A percentile compares a stretch with the other conserved stretches of the same genome.
These are phyloP conservation scores for Diaporthe longicolla DNA, from an alignment of 2,329 filamentous ascomycete species.

Conservation along the genomic window DNA sequence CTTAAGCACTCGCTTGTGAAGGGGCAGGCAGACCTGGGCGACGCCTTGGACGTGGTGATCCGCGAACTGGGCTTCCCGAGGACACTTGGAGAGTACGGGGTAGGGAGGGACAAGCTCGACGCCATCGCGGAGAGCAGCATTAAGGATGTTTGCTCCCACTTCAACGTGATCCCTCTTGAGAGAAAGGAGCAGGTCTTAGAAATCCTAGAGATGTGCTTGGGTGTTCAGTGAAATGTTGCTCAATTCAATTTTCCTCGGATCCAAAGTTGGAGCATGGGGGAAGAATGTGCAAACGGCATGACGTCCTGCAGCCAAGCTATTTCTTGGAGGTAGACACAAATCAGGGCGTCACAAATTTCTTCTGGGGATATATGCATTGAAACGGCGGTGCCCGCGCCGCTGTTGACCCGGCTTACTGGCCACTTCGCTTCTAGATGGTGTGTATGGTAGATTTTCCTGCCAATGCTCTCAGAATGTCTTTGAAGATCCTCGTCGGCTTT, in stretches of 20 bases:
- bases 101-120: conserved; percentile 62
- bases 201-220: conserved; percentile 58
- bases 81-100: conserved; percentile 60
- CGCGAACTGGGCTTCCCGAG: conserved; percentile 64
- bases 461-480: neutral
- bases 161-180: conserved; percentile 61
- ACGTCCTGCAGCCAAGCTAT: neutral
- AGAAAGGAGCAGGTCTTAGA: conserved; percentile 62
- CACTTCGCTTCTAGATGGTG: neutral
- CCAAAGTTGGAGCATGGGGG: neutral
- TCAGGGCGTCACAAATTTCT: too few species aligned
- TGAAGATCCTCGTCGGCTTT: neutral
- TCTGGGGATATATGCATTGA: too few species aligned
- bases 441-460: neutral
- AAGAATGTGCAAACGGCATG: conserved; percentile 49
- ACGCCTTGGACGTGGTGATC: conserved; percentile 63
- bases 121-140: conserved; percentile 60
- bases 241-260: too few species aligned
- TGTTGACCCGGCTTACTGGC: neutral
- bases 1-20: conserved; percentile 44
- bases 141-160: conserved; percentile 59
- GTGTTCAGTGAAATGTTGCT: conserved; percentile 53
- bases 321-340: neutral
- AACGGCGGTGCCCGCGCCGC: neutral
- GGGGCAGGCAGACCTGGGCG: conserved; percentile 58